Evolutionary conservation across 306 rosid genomes (phyloP).

Genomic region (Albizia julibrissin): DNA sequence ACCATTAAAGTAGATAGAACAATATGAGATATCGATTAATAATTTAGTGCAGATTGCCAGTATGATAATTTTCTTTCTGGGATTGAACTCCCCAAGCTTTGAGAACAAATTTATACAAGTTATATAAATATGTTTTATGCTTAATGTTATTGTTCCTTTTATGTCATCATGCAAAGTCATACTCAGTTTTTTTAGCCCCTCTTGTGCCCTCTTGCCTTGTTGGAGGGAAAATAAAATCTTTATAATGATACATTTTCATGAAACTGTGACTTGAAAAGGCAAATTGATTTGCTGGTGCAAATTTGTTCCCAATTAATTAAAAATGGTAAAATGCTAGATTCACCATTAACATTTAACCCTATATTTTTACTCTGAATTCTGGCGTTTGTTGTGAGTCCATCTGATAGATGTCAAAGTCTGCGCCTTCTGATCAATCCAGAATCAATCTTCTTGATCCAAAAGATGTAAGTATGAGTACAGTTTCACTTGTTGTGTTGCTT

Average conservation of each 20-base stretch:
- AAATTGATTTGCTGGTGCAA: not conserved
- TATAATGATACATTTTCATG: not conserved
- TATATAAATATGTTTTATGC: not conserved
- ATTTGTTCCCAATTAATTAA: constrained; percentile 14
- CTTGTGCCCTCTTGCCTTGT: not conserved
- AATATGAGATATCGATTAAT: not conserved
- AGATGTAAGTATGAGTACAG: constrained; percentile 61
- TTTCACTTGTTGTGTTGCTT: constrained; percentile 17
- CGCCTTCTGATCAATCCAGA: constrained; percentile 95
- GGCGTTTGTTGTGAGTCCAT: constrained; percentile 38
- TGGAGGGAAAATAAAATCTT: not conserved
- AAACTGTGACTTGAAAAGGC: not conserved
- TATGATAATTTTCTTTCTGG: not conserved
- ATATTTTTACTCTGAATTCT: constrained; percentile 32
- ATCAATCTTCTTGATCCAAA: constrained; percentile 93
- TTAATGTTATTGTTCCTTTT: not conserved
- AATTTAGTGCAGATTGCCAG: not conserved
- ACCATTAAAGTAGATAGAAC: not conserved
- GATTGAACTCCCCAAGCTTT: not conserved
- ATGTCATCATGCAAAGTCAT: not conserved
- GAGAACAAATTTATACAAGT: constrained; percentile 2
- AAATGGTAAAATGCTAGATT: not conserved
- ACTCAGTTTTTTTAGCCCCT: not conserved
- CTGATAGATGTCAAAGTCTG: constrained; percentile 94
- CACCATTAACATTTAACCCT: constrained; percentile 13